Evolutionary conservation across 1,284 basidiomycete genomes (phyloP).

Genomic region (Gastroboletus turbinatus): DNA sequence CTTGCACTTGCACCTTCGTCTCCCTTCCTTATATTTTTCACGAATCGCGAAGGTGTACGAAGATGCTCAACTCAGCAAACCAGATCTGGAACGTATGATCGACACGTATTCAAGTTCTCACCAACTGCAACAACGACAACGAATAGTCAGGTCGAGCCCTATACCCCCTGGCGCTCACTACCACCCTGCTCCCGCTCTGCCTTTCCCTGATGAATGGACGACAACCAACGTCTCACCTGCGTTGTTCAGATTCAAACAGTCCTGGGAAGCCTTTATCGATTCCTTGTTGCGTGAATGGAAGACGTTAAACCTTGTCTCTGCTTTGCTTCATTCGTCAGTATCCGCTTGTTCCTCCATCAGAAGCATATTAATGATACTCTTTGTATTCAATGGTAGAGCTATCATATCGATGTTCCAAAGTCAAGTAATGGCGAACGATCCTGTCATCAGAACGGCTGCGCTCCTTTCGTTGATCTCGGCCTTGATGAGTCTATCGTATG

Average conservation of each 20-base stretch:
- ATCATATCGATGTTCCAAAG: constrained; percentile 76
- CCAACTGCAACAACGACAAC: constrained; percentile 20
- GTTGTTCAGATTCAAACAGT: constrained; percentile 62
- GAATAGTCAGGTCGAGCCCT: constrained; percentile 24
- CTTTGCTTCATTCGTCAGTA: constrained; percentile 65
- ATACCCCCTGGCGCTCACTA: constrained; percentile 28
- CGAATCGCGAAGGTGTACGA: constrained; percentile 70
- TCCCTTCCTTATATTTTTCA: constrained; percentile 73
- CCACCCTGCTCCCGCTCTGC: constrained; percentile 34
- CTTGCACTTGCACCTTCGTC: constrained; percentile 60
- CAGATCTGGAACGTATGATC: constrained; percentile 70
- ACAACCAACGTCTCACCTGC: constrained; percentile 57
- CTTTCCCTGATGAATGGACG: constrained; percentile 66
- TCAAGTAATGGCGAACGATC: constrained; percentile 55
- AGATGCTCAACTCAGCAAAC: constrained; percentile 71
- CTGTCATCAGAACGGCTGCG: constrained; percentile 64
- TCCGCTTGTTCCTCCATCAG: not conserved
- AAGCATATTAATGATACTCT: not conserved
- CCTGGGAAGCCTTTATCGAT: constrained; percentile 73
- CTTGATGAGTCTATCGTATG: constrained; percentile 72
- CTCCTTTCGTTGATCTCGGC: constrained; percentile 67
- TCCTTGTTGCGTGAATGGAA: constrained; percentile 74
- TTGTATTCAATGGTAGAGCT: constrained; percentile 43
- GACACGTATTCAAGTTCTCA: constrained; percentile 39
- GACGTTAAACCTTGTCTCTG: constrained; percentile 73